Conservation (phyloP, 1,284 basidiomycete genomes). For the Melampsora americana region DNA sequence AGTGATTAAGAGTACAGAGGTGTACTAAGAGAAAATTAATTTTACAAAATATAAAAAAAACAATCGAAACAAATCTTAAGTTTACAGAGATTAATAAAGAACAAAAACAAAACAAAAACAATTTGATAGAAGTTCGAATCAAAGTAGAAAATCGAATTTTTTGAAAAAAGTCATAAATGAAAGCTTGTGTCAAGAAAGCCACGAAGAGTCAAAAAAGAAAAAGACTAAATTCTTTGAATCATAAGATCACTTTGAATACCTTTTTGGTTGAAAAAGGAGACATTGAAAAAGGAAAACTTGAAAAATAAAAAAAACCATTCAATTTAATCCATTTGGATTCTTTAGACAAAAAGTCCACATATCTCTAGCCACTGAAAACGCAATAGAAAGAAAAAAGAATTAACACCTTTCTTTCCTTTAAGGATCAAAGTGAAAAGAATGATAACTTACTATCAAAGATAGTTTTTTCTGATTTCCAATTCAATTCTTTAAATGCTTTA, state of each 20-base stretch:
- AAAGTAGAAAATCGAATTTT: no score
- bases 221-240: not conserved
- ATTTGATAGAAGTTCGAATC: no score
- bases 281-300: not conserved
- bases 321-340: conserved; percentile 26
- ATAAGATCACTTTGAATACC: not conserved
- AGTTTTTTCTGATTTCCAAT: conserved; percentile 44
- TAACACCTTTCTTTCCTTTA: not conserved
- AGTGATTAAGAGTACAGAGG: not conserved
- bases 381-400: not conserved
- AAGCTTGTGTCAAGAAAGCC: no score
- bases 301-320: not conserved
- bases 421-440: not conserved
- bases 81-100: no score
- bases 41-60: no score
- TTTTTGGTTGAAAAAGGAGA: not conserved
- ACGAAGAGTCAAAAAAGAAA: no score
- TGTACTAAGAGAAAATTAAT: not conserved
- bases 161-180: no score
- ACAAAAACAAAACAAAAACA: no score
- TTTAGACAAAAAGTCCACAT: conserved; percentile 35
- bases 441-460: conserved; percentile 23
- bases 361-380: conserved; percentile 24
- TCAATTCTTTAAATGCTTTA: conserved; percentile 46
- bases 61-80: no score